These are phyloP conservation scores for Prunus fruticosa DNA, from an alignment of 306 rosid genomes.

Conservation along the genomic window DNA sequence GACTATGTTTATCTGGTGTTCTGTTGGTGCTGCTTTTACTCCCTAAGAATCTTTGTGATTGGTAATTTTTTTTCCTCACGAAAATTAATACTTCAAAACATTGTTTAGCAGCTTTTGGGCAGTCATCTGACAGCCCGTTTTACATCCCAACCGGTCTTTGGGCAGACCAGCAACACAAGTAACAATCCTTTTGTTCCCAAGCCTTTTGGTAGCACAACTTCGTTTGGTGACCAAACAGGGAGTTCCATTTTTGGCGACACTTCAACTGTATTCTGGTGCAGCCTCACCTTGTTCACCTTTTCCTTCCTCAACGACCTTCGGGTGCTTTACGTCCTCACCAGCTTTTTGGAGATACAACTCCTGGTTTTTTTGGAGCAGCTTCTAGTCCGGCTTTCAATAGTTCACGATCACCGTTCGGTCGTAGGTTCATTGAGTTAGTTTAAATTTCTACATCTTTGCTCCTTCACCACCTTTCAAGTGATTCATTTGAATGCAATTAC, in stretches of 20 bases:
- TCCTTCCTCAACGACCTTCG: slow-evolving; percentile 56
- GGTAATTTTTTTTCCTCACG: background rate
- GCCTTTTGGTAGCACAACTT: slow-evolving; percentile 70
- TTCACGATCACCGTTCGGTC: slow-evolving; percentile 57
- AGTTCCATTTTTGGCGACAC: slow-evolving; percentile 76
- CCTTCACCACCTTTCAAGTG: background rate
- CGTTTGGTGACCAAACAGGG: slow-evolving; percentile 75
- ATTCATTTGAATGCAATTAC: background rate
- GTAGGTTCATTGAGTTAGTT: slow-evolving; percentile 24
- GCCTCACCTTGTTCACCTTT: slow-evolving; percentile 69
- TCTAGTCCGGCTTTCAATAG: slow-evolving; percentile 71
- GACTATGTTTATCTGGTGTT: slow-evolving; percentile 10
- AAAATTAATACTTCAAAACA: background rate
- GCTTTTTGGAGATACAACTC: slow-evolving; percentile 69
- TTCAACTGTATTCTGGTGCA: slow-evolving; percentile 86
- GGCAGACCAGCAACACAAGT: slow-evolving; percentile 58
- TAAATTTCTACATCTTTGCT: background rate
- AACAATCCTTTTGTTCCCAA: slow-evolving; percentile 79
- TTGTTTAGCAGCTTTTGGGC: slow-evolving; percentile 79
- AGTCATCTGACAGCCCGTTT: slow-evolving; percentile 78
- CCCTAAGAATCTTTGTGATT: background rate
- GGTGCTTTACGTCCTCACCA: slow-evolving; percentile 66
- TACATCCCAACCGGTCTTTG: slow-evolving; percentile 75
- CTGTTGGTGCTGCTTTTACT: background rate
- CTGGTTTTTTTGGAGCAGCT: slow-evolving; percentile 74